Percentiles rank a stretch among this genome's conserved stretches.
Evolutionary conservation across 192 early-diverging fungal genomes (phyloP).

Genomic region (Coemansia sp.): DNA sequence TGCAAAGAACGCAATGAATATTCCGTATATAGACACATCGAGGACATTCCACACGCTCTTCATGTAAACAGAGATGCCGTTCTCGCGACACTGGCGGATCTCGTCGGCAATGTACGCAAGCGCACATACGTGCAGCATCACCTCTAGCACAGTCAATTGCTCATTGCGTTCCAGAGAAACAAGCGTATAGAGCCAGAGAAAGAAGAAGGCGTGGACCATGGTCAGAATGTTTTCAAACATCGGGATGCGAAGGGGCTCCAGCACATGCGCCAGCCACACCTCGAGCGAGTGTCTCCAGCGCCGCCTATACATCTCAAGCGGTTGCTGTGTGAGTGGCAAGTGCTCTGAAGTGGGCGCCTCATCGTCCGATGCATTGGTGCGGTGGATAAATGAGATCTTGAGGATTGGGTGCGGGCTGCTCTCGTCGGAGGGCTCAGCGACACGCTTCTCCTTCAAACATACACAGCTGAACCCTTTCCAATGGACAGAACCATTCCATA

Average conservation of each 20-base stretch:
- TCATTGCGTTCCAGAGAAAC: conserved; percentile 26
- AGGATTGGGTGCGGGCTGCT: not conserved
- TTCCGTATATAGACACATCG: conserved; percentile 30
- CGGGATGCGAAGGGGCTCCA: conserved; percentile 35
- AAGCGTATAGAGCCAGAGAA: conserved; percentile 31
- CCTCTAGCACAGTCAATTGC: conserved; percentile 17
- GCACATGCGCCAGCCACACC: conserved; percentile 15
- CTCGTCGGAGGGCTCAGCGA: not conserved
- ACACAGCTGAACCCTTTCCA: conserved; percentile 44
- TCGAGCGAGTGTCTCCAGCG: conserved; percentile 12
- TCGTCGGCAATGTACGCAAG: conserved; percentile 46
- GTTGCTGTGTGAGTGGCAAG: not conserved
- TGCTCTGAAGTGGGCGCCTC: not conserved
- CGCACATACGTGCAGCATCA: conserved; percentile 21
- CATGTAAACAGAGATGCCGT: conserved; percentile 30
- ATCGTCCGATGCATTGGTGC: conserved; percentile 1
- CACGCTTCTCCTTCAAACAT: conserved; percentile 7
- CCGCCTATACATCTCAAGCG: not conserved
- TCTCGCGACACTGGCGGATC: conserved; percentile 37
- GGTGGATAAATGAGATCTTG: conserved; percentile 11
- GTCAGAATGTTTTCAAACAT: conserved; percentile 36
- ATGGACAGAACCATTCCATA: conserved; percentile 40
- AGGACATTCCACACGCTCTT: conserved; percentile 47
- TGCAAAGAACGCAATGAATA: conserved; percentile 33
- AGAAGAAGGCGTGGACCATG: conserved; percentile 42